Percentiles rank a stretch among this genome's conserved stretches.
These are phyloP conservation scores for Achaetomium macrosporum DNA, from an alignment of 2,329 filamentous ascomycete genomes.

Conservation along the genomic window DNA sequence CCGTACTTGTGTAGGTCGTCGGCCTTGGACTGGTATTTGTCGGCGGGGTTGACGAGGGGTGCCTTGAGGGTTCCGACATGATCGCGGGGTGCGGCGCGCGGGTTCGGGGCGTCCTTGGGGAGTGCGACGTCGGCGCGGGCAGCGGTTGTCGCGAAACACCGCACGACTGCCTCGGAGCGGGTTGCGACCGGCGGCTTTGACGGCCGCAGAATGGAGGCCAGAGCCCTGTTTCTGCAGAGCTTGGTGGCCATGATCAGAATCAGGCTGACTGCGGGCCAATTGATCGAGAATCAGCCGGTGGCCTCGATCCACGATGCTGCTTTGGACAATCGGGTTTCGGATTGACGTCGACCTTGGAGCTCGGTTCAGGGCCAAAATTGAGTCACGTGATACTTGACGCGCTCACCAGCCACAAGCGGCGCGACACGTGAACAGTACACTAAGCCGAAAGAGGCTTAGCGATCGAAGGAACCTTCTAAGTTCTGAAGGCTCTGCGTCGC, in stretches of 20 bases:
- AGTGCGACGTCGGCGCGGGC: slow-evolving; percentile 46
- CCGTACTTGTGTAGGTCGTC: slow-evolving; percentile 90
- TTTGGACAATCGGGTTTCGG: slow-evolving; percentile 1
- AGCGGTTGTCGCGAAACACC: slow-evolving; percentile 47
- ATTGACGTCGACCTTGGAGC: slow-evolving; percentile 19
- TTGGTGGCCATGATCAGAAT: slow-evolving; percentile 52
- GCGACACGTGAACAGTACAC: slow-evolving; percentile 20
- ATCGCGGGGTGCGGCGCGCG: slow-evolving; percentile 58
- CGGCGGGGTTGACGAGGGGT: slow-evolving; percentile 82
- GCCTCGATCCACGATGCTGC: slow-evolving; percentile 19
- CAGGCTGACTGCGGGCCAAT: slow-evolving; percentile 39
- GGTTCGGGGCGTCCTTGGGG: slow-evolving; percentile 58
- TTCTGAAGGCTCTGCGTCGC: slow-evolving; percentile 25
- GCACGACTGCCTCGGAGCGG: slow-evolving; percentile 37
- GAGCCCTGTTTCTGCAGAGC: slow-evolving; percentile 49
- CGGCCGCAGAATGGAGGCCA: slow-evolving; percentile 52
- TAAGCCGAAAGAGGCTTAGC: slow-evolving; percentile 19
- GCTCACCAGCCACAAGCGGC: slow-evolving; percentile 10
- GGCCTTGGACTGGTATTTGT: slow-evolving; percentile 85
- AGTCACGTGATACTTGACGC: slow-evolving; percentile 5
- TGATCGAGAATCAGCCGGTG: slow-evolving; percentile 29
- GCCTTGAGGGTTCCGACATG: slow-evolving; percentile 61
- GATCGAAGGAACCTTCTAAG: slow-evolving; percentile 15
- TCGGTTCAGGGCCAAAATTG: background rate
- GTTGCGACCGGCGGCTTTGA: slow-evolving; percentile 39